A percentile compares a stretch with the other conserved stretches of the same genome.
Evolutionary conservation across 2,329 filamentous ascomycete species (phyloP).

Genomic region (Aspergillus viridinutans): DNA sequence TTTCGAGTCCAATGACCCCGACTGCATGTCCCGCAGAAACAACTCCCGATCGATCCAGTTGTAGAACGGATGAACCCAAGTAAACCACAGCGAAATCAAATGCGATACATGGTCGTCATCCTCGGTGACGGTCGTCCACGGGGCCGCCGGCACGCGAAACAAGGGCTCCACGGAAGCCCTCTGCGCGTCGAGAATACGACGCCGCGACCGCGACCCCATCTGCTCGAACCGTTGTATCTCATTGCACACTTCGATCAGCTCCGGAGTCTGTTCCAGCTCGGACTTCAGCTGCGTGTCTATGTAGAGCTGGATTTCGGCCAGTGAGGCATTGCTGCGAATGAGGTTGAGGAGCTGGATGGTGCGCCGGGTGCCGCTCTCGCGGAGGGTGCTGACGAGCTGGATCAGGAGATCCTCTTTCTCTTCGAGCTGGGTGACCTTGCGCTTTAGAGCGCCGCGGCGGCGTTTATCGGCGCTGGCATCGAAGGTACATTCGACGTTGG

Average conservation of each 20-base stretch:
- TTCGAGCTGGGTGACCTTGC: slow-evolving; percentile 22
- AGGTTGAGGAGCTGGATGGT: slow-evolving; percentile 21
- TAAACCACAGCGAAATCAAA: slow-evolving; percentile 30
- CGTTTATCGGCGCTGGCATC: slow-evolving; percentile 20
- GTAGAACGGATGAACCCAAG: slow-evolving; percentile 27
- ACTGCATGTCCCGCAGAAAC: slow-evolving; percentile 34
- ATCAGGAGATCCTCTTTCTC: slow-evolving; percentile 23
- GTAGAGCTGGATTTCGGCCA: slow-evolving; percentile 23
- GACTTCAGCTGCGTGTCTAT: slow-evolving; percentile 20
- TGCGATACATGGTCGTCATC: slow-evolving; percentile 29
- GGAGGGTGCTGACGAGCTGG: slow-evolving; percentile 20
- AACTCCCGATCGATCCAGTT: slow-evolving; percentile 31
- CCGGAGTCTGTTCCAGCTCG: slow-evolving; percentile 18
- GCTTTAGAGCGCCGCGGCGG: slow-evolving; percentile 21
- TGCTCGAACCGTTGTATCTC: slow-evolving; percentile 15
- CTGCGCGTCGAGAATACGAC: slow-evolving; percentile 14
- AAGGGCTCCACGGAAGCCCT: slow-evolving; percentile 15
- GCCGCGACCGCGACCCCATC: slow-evolving; percentile 12
- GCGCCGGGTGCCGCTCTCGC: slow-evolving; percentile 16
- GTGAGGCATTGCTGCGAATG: slow-evolving; percentile 24
- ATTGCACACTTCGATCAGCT: slow-evolving; percentile 15
- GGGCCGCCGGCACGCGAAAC: slow-evolving; percentile 22
- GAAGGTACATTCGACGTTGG: slow-evolving; percentile 19
- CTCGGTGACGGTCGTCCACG: slow-evolving; percentile 25
- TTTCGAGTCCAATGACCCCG: slow-evolving; percentile 19